phyloP scores from a whole-genome alignment of 495 filamentous ascomycete species.

The Penicillium pulvis region DNA sequence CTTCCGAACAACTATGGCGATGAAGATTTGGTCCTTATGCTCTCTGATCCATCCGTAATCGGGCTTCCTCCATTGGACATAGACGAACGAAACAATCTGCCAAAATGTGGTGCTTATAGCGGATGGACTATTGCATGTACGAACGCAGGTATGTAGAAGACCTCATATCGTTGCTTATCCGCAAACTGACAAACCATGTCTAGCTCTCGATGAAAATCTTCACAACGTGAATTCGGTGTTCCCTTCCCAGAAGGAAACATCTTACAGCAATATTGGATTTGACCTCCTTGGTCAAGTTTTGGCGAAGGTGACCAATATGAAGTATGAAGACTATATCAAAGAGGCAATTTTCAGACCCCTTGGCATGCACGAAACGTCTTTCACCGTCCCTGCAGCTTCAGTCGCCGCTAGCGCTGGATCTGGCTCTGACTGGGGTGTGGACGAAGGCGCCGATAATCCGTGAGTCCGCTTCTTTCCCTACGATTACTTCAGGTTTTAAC shows the following conservation, averaged over 20 bases:
- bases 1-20: constrained; percentile 11
- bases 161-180: not conserved
- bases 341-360: constrained; percentile 10
- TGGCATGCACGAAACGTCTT: constrained; percentile 3
- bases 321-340: constrained; percentile 14
- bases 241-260: constrained; percentile 9
- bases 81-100: not conserved
- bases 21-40: constrained; percentile 5
- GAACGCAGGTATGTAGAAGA: constrained; percentile 3
- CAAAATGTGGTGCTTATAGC: constrained; percentile 9
- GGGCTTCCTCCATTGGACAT: constrained; percentile 3
- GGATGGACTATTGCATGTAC: constrained; percentile 4
- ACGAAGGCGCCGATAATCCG: constrained; percentile 8
- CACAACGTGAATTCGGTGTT: constrained; percentile 3
- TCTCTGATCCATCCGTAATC: constrained; percentile 9
- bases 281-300: constrained; percentile 11
- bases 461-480: constrained; percentile 2
- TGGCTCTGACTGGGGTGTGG: constrained; percentile 5
- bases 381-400: constrained; percentile 1
- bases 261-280: constrained; percentile 13
- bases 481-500: not conserved
- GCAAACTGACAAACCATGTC: not conserved
- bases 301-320: constrained; percentile 10
- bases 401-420: constrained; percentile 5
- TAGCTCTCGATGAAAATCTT: constrained; percentile 5